A percentile compares a stretch with the other conserved stretches of the same genome.
These are phyloP conservation scores for Paramecium pentaurelia DNA, from an alignment of 73 alveolate species.

Conservation along the genomic window DNA sequence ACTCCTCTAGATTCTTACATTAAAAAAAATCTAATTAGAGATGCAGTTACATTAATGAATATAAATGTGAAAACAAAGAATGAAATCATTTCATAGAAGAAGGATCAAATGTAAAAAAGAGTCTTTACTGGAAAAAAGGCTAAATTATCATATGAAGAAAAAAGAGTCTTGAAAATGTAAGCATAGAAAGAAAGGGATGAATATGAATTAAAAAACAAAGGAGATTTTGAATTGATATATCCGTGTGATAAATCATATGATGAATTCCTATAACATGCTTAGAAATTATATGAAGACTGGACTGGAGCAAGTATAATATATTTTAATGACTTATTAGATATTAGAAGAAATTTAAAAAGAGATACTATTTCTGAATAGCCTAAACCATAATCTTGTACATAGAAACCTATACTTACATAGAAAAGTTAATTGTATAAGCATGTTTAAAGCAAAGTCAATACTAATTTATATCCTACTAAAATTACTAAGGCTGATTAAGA, in stretches of 20 bases:
- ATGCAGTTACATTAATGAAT: constrained; percentile 69
- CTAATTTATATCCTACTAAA: constrained; percentile 1
- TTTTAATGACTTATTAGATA: background rate
- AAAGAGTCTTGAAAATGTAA: background rate
- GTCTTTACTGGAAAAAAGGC: background rate
- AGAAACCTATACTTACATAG: background rate
- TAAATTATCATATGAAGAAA: constrained; percentile 24
- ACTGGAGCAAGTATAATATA: constrained; percentile 42
- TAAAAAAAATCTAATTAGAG: constrained; percentile 70
- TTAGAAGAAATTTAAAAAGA: constrained; percentile 15
- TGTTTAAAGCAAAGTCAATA: constrained; percentile 36
- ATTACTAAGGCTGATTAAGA: background rate
- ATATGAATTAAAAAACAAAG: constrained; percentile 40
- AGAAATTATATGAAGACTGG: constrained; percentile 49
- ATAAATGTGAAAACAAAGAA: constrained; percentile 57
- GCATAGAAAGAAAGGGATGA: constrained; percentile 37
- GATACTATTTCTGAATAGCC: background rate
- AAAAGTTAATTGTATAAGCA: background rate
- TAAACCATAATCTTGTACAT: background rate
- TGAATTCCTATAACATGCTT: constrained; percentile 25
- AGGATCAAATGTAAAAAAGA: constrained; percentile 33
- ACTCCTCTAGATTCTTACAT: constrained; percentile 79
- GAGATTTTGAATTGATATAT: constrained; percentile 34
- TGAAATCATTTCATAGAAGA: constrained; percentile 45
- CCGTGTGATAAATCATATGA: constrained; percentile 54